Conservation (phyloP, 768 basidiomycete genomes). For the Flagelloscypha sp. region DNA sequence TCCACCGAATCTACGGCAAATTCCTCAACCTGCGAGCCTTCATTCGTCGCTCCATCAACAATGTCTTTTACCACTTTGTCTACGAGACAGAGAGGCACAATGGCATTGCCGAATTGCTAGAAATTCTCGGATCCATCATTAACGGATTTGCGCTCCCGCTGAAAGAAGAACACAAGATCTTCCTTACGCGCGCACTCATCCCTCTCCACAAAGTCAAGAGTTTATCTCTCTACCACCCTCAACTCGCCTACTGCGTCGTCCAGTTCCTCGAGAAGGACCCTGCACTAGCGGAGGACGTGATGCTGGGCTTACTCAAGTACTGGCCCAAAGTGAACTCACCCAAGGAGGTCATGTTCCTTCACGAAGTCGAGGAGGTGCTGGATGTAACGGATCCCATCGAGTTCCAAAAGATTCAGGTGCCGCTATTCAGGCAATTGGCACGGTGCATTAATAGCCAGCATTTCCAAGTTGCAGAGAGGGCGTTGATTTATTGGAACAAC, state of each 20-base stretch:
- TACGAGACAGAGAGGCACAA: constrained; percentile 99
- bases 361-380: constrained; percentile 97
- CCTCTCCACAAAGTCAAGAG: constrained; percentile 98
- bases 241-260: constrained; percentile 97
- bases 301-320: constrained; percentile 90
- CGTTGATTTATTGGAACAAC: constrained; percentile 98
- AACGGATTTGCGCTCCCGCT: constrained; percentile 97
- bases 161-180: constrained; percentile 98
- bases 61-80: constrained; percentile 98
- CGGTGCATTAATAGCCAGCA: constrained; percentile 98
- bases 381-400: constrained; percentile 96
- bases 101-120: constrained; percentile 95
- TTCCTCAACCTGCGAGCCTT: constrained; percentile 98
- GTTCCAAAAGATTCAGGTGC: constrained; percentile 91
- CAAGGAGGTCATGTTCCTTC: constrained; percentile 99
- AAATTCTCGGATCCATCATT: constrained; percentile 98
- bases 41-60: constrained; percentile 98
- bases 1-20: constrained; percentile 99
- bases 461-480: constrained; percentile 98
- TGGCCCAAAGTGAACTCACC: constrained; percentile 99
- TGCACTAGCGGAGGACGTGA: constrained; percentile 86
- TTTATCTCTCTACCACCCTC: constrained; percentile 97
- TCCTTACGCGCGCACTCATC: constrained; percentile 87
- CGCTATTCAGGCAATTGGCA: constrained; percentile 89
- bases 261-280: constrained; percentile 98